Evolutionary conservation across 2,329 filamentous ascomycete genomes (phyloP).

Genomic region (Diaporthe sp.): DNA sequence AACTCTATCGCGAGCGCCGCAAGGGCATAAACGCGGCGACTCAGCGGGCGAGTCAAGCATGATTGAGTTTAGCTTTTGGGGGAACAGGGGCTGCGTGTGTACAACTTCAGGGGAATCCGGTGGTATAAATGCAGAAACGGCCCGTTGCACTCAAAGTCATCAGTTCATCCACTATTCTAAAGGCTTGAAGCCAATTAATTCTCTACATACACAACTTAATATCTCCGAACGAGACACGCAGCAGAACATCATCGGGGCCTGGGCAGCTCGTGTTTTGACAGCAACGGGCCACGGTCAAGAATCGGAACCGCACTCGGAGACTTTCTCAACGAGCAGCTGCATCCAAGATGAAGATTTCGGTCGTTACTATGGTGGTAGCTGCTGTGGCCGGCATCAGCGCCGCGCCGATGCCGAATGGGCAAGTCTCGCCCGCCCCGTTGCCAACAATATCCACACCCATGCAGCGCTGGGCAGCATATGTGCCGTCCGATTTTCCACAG

Average conservation of each 20-base stretch:
- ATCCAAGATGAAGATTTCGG: background rate
- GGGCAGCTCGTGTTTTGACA: background rate
- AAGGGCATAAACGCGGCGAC: background rate
- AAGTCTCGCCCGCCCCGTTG: background rate
- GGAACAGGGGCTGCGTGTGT: background rate
- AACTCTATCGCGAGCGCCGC: constrained; percentile 1
- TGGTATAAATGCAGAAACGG: background rate
- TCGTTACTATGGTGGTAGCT: background rate
- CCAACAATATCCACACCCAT: too few species aligned
- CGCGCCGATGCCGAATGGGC: background rate
- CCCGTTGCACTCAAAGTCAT: fast-evolving
- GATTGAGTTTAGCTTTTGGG: background rate
- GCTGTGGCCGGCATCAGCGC: constrained; percentile 2
- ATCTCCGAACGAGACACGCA: too few species aligned
- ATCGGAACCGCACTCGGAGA: background rate
- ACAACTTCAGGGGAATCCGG: too few species aligned
- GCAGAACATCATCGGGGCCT: background rate
- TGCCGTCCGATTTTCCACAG: too few species aligned
- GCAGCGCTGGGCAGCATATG: background rate
- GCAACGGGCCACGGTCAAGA: too few species aligned
- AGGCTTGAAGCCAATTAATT: constrained; percentile 1
- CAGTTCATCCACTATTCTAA: too few species aligned
- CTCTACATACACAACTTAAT: background rate
- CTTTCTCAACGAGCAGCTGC: background rate
- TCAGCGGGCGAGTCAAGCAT: background rate